Percentiles rank a stretch among this genome's conserved stretches.
Evolutionary conservation across 2,329 filamentous ascomycete species (phyloP).

Genomic region (Colletotrichum chrysophilum): DNA sequence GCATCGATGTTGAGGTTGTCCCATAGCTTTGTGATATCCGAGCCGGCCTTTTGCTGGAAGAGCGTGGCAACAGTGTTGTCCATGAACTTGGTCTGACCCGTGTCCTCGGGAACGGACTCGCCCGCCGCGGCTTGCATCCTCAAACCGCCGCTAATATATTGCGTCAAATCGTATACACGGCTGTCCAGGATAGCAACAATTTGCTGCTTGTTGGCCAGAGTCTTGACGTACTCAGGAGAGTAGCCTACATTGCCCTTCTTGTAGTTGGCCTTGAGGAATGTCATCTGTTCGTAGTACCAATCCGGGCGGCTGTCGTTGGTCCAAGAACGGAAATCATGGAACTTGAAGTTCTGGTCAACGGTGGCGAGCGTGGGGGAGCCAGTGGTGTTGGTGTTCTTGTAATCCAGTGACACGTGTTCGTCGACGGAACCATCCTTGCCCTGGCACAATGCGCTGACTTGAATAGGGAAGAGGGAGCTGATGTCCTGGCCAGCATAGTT

Average conservation of each 20-base stretch:
- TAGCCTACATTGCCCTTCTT: slow-evolving; percentile 90
- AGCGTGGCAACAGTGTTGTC: slow-evolving; percentile 73
- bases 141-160: slow-evolving; percentile 80
- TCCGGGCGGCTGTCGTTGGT: slow-evolving; percentile 83
- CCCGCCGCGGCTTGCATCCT: slow-evolving; percentile 63
- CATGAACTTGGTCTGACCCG: slow-evolving; percentile 79
- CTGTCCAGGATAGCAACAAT: slow-evolving; percentile 80
- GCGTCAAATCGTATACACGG: slow-evolving; percentile 87
- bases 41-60: slow-evolving; percentile 77
- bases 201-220: slow-evolving; percentile 64
- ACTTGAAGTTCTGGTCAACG: slow-evolving; percentile 75
- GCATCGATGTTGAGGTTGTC: slow-evolving; percentile 67
- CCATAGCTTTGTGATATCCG: slow-evolving; percentile 86
- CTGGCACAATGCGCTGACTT: slow-evolving; percentile 89
- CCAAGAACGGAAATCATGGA: slow-evolving; percentile 91
- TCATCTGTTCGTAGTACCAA: slow-evolving; percentile 93
- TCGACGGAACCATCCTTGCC: slow-evolving; percentile 72
- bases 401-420: slow-evolving; percentile 82
- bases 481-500: slow-evolving; percentile 89
- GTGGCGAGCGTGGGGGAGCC: slow-evolving; percentile 67
- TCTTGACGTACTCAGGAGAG: slow-evolving; percentile 76
- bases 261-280: slow-evolving; percentile 76
- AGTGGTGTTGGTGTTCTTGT: slow-evolving; percentile 76
- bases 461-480: slow-evolving; percentile 89
- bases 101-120: slow-evolving; percentile 46